Evolutionary conservation across 2,329 filamentous ascomycete species (phyloP), one percentile per base, ranked within the genome.

Genomic region (Hymenotorrendiella dingleyae): DNA sequence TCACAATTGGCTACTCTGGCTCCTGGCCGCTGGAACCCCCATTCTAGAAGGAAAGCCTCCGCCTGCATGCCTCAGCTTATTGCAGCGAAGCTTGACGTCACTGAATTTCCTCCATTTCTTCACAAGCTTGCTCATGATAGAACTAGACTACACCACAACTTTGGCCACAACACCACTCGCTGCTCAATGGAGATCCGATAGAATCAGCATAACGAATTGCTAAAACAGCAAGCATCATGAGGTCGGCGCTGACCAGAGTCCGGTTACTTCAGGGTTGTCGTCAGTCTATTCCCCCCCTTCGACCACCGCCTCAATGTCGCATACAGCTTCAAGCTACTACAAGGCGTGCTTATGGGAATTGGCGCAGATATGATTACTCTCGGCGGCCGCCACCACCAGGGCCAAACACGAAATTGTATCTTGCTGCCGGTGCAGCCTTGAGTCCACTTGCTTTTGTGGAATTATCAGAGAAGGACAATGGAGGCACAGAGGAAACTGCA

Each of bases 401-500:
- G n/a, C n/a, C n/a, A n/a, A n/a, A n/a, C n/a, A n/a, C n/a, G n/a
- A 36, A 42, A 17, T 54, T 52, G 6, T 30, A 56, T 2, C 7
- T 62, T 9, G 36, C 55, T 11, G 53, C 53, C 36, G 47, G 54
- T 12, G 50, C 54, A n/a, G 49, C 44, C 11, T 61, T 82, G 8
- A 77, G 71, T 6, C 75, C 78, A 0, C 69, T 71, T 0, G 70
- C 71, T 1, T 82, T 82, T 58, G 67, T 82, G 32, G 67, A 73
- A 53, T 62, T 81, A 6, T 75, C 77, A 4, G 72, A 80, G 54
- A 62, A 71, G 47, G 71, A 78, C 30, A 73, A 77, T 49, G 62
- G 53, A 27, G 67, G 64, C 49, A 71, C 84, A 28, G 67, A 74
- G 42, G 64, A 84, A 58, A 95, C 90, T 3, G 78, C 79, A 20